These are phyloP conservation scores for Erythrophleum fordii DNA, from an alignment of 306 rosid genomes.

Conservation along the genomic window DNA sequence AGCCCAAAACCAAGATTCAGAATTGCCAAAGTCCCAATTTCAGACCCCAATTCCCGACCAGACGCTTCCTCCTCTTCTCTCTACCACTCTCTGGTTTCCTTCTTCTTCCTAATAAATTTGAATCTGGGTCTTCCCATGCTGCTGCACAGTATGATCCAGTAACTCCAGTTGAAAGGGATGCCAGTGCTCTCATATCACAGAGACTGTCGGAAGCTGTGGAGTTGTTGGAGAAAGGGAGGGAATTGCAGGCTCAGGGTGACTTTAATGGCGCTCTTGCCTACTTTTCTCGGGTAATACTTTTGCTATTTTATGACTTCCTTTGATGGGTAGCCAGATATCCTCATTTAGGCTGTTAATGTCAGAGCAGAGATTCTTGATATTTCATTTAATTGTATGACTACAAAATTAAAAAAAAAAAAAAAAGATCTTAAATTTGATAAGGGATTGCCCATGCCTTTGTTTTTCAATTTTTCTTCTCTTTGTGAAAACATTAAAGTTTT, in stretches of 20 bases:
- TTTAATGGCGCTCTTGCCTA: conserved; percentile 64
- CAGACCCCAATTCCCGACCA: conserved; percentile 38
- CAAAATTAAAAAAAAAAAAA: background rate
- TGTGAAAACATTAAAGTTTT: background rate
- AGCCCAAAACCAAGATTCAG: conserved; percentile 18
- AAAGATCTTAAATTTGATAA: background rate
- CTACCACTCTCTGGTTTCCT: conserved; percentile 39
- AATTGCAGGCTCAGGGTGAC: conserved; percentile 69
- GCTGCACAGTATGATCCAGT: conserved; percentile 56
- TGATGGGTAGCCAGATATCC: background rate
- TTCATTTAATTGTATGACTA: background rate
- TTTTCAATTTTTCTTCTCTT: background rate
- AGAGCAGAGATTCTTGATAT: background rate
- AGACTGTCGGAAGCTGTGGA: conserved; percentile 68
- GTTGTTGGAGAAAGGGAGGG: conserved; percentile 78
- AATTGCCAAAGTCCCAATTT: conserved; percentile 32
- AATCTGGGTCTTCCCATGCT: conserved; percentile 2
- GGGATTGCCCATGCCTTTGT: background rate
- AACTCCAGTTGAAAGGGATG: conserved; percentile 55
- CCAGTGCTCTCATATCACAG: conserved; percentile 45
- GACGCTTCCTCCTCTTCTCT: conserved; percentile 66
- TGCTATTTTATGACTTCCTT: background rate
- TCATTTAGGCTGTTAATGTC: background rate
- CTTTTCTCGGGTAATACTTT: conserved; percentile 60
- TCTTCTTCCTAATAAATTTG: conserved; percentile 39